These are phyloP conservation scores for Tetrapisispora namnaoensis DNA, from an alignment of 805 yeast species.

Conservation along the genomic window DNA sequence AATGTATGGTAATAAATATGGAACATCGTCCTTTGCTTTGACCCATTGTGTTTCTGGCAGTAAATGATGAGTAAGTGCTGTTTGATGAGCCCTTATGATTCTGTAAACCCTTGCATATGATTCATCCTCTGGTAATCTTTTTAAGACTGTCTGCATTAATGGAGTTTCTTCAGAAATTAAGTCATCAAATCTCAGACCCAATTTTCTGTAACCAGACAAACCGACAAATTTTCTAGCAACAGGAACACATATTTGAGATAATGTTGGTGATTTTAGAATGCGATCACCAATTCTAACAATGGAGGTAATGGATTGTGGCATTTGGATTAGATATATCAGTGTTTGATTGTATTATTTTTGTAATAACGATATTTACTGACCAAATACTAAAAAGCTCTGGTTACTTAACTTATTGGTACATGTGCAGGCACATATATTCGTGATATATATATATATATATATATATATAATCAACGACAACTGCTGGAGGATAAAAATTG, in stretches of 20 bases:
- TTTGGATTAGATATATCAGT: constrained; percentile 3
- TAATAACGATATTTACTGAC: too few species aligned
- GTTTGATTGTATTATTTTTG: background rate
- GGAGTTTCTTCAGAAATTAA: constrained; percentile 81
- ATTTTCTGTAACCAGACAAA: constrained; percentile 84
- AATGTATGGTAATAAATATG: constrained; percentile 79
- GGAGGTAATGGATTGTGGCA: constrained; percentile 47
- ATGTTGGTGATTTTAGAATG: constrained; percentile 69
- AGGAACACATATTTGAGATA: constrained; percentile 71
- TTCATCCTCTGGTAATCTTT: constrained; percentile 78
- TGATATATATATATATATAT: background rate
- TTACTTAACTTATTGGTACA: too few species aligned
- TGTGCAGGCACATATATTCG: background rate
- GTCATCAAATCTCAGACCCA: constrained; percentile 90
- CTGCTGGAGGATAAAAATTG: too few species aligned
- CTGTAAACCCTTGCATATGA: constrained; percentile 88
- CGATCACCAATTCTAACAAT: constrained; percentile 67
- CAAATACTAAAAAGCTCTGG: too few species aligned
- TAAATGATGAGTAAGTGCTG: constrained; percentile 70
- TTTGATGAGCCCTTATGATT: constrained; percentile 85
- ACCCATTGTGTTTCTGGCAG: constrained; percentile 74
- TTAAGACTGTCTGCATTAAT: constrained; percentile 73
- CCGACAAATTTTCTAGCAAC: constrained; percentile 63
- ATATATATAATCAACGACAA: background rate
- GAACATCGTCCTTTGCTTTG: constrained; percentile 68